phyloP scores from a whole-genome alignment of 2,329 filamentous ascomycete species.

The Geoglossum cookeanum region DNA sequence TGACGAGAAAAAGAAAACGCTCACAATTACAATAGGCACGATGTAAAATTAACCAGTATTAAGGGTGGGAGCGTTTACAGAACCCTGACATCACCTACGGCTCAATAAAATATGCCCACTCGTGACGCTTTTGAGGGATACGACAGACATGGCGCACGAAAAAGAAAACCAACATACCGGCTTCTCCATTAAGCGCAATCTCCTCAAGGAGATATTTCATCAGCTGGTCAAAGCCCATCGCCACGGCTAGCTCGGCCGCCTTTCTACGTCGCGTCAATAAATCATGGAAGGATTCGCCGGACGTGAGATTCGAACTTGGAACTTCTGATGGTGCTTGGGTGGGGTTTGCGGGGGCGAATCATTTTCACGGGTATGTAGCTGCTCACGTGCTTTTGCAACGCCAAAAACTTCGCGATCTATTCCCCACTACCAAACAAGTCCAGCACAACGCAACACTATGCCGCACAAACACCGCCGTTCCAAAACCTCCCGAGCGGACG shows the following conservation, averaged over 20 bases:
- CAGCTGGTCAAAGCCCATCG: conserved; percentile 31
- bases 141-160: background rate
- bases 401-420: background rate
- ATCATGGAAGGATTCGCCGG: background rate
- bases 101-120: background rate
- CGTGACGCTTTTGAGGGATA: background rate
- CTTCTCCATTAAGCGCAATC: conserved; percentile 36
- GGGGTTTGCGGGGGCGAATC: background rate
- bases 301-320: background rate
- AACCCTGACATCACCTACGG: no score
- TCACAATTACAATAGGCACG: background rate
- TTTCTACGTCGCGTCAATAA: background rate
- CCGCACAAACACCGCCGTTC: conserved; percentile 69
- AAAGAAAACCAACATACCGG: conserved; percentile 27
- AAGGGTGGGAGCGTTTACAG: no score
- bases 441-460: conserved; percentile 30
- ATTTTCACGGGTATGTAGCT: background rate
- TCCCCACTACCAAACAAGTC: background rate
- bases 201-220: conserved; percentile 38
- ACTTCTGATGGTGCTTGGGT: background rate
- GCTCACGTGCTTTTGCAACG: background rate
- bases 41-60: no score
- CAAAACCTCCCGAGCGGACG: conserved; percentile 25
- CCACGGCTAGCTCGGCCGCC: background rate
- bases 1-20: background rate